A percentile compares a stretch with the other conserved stretches of the same genome.
phyloP scores from a whole-genome alignment of 345 rosid genomes.

The Ailanthus altissimus region DNA sequence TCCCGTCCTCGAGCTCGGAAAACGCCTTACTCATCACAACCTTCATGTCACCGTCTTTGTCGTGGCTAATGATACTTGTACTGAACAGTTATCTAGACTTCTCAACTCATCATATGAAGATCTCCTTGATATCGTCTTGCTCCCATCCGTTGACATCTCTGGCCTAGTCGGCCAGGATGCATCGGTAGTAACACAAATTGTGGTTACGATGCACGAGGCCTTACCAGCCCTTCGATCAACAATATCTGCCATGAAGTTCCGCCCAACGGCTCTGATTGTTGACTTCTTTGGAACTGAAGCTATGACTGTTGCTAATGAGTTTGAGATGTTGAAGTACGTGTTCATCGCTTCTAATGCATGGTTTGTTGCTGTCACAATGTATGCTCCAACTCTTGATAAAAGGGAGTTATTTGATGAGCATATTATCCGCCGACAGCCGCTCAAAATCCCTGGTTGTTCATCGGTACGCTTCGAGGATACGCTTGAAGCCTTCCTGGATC shows the following conservation, averaged over 20 bases:
- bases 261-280: constrained; percentile 42
- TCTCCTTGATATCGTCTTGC: constrained; percentile 30
- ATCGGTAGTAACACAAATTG: not conserved
- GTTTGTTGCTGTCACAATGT: constrained; percentile 46
- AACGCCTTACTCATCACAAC: constrained; percentile 34
- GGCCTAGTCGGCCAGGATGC: constrained; percentile 3
- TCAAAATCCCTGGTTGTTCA: constrained; percentile 55
- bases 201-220: constrained; percentile 21
- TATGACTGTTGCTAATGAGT: constrained; percentile 44
- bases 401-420: constrained; percentile 31
- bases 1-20: constrained; percentile 48
- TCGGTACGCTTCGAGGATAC: constrained; percentile 48
- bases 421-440: constrained; percentile 21
- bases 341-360: constrained; percentile 51
- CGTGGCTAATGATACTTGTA: constrained; percentile 9
- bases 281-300: constrained; percentile 55
- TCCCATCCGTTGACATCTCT: constrained; percentile 33
- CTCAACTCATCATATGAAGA: constrained; percentile 8
- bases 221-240: constrained; percentile 24
- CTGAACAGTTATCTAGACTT: constrained; percentile 19
- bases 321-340: constrained; percentile 48
- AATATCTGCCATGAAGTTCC: constrained; percentile 24
- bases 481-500: constrained; percentile 35
- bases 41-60: constrained; percentile 36
- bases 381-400: constrained; percentile 39